phyloP scores from a whole-genome alignment of 2,329 filamentous ascomycete genomes.

The Didymella glomerata region DNA sequence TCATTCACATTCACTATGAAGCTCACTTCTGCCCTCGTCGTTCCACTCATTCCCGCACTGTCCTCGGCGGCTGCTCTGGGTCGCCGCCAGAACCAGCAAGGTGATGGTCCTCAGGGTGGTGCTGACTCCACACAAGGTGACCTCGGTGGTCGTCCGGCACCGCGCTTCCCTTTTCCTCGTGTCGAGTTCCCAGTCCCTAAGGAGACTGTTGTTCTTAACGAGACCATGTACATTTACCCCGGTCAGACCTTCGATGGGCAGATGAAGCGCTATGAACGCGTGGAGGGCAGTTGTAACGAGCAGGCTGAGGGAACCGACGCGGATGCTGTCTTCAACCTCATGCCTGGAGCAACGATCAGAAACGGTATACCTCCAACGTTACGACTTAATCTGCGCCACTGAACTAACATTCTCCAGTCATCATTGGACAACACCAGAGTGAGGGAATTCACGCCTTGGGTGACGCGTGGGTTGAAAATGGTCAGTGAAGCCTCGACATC shows the following conservation, averaged over 20 bases:
- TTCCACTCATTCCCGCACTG: constrained; percentile 34
- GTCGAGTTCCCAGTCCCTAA: constrained; percentile 35
- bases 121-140: constrained; percentile 36
- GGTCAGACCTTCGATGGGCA: constrained; percentile 37
- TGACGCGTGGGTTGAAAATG: constrained; percentile 41
- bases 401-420: background rate
- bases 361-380: constrained; percentile 1
- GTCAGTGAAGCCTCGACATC: constrained; percentile 7
- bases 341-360: constrained; percentile 33
- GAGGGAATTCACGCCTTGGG: constrained; percentile 38
- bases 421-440: constrained; percentile 39
- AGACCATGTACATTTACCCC: constrained; percentile 37
- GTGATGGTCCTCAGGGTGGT: constrained; percentile 34
- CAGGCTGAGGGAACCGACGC: constrained; percentile 39
- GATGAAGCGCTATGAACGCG: constrained; percentile 40
- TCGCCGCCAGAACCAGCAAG: constrained; percentile 30
- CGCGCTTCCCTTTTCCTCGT: constrained; percentile 35
- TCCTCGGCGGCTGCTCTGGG: constrained; percentile 31
- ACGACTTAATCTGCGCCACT: background rate
- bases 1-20: constrained; percentile 25
- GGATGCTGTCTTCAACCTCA: constrained; percentile 37
- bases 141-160: constrained; percentile 31
- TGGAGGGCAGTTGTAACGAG: constrained; percentile 36
- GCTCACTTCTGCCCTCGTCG: constrained; percentile 28
- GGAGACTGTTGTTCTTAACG: constrained; percentile 37